Evolutionary conservation across 2,329 filamentous ascomycete species (phyloP).

Genomic region (Aureobasidium pullulans): DNA sequence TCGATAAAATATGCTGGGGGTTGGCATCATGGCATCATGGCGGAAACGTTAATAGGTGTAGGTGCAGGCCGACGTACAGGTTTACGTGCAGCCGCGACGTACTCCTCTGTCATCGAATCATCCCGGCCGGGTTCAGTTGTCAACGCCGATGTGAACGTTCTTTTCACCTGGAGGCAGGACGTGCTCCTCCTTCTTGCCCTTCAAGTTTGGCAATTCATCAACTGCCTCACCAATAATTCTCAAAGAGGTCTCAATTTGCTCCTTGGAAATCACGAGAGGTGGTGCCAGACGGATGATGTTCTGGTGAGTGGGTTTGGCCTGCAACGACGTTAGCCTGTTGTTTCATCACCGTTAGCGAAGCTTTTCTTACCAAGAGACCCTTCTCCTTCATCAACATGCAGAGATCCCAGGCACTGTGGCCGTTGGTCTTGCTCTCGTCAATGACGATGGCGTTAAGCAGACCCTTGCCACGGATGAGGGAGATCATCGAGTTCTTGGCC

Average conservation of each 20-base stretch:
- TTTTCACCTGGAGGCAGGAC: slow-evolving; percentile 54
- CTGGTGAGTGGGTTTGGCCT: slow-evolving; percentile 97
- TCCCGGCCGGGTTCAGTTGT: slow-evolving; percentile 38
- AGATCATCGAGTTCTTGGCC: slow-evolving; percentile 62
- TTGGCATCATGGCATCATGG: slow-evolving; percentile 9
- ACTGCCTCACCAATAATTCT: slow-evolving; percentile 75
- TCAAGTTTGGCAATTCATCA: slow-evolving; percentile 65
- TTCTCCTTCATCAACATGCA: slow-evolving; percentile 94
- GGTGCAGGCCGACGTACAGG: too few relatives aligned
- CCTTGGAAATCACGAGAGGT: slow-evolving; percentile 86
- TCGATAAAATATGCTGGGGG: slow-evolving; percentile 10
- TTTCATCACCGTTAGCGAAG: slow-evolving; percentile 52
- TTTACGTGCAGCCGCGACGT: not conserved
- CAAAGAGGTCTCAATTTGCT: slow-evolving; percentile 71
- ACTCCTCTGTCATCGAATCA: not conserved
- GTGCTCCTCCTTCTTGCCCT: slow-evolving; percentile 48
- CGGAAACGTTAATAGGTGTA: slow-evolving; percentile 6
- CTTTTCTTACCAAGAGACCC: slow-evolving; percentile 65
- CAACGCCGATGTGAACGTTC: slow-evolving; percentile 52
- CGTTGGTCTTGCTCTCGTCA: slow-evolving; percentile 77
- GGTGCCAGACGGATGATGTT: slow-evolving; percentile 99
- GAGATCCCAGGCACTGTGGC: slow-evolving; percentile 89
- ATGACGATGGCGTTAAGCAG: slow-evolving; percentile 94
- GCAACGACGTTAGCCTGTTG: slow-evolving; percentile 32
- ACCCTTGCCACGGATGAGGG: slow-evolving; percentile 81